phyloP scores from a whole-genome alignment of 805 yeast species.

The Wickerhamomyces subpelliculosus region DNA sequence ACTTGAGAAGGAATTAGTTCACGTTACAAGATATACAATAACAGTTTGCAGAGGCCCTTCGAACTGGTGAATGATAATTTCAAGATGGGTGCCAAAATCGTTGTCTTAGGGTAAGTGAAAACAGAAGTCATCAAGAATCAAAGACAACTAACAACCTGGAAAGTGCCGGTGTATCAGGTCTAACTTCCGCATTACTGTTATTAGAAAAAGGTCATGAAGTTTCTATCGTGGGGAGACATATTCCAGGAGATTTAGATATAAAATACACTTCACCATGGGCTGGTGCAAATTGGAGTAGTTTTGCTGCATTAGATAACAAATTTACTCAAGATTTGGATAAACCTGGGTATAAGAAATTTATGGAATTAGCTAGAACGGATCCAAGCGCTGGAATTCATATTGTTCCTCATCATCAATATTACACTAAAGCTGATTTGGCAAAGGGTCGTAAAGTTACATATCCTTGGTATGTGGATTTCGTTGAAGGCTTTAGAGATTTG shows the following conservation, averaged over 20 bases:
- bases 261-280: slow-evolving; percentile 62
- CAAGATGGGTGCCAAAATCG: slow-evolving; percentile 5
- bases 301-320: slow-evolving; percentile 37
- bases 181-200: slow-evolving; percentile 42
- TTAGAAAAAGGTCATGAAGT: slow-evolving; percentile 34
- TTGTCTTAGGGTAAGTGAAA: slow-evolving; percentile 12
- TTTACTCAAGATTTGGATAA: slow-evolving; percentile 37
- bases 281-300: slow-evolving; percentile 67
- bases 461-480: slow-evolving; percentile 47
- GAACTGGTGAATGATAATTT: not conserved
- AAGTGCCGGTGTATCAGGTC: slow-evolving; percentile 53
- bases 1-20: too few relatives aligned
- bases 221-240: slow-evolving; percentile 34
- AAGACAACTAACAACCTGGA: not conserved
- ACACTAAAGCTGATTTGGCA: slow-evolving; percentile 7
- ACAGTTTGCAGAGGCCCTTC: not conserved
- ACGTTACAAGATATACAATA: too few relatives aligned
- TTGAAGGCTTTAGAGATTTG: slow-evolving; percentile 32
- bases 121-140: not conserved
- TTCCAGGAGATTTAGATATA: slow-evolving; percentile 52
- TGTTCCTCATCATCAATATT: slow-evolving; percentile 14
- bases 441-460: slow-evolving; percentile 9
- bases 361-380: slow-evolving; percentile 36
- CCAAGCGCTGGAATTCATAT: slow-evolving; percentile 43
- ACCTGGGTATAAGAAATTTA: slow-evolving; percentile 40